Evolutionary conservation across 352 stramenopile species (phyloP), one percentile per base, ranked within the genome.

Genomic region (Aphanomyces invadans): DNA sequence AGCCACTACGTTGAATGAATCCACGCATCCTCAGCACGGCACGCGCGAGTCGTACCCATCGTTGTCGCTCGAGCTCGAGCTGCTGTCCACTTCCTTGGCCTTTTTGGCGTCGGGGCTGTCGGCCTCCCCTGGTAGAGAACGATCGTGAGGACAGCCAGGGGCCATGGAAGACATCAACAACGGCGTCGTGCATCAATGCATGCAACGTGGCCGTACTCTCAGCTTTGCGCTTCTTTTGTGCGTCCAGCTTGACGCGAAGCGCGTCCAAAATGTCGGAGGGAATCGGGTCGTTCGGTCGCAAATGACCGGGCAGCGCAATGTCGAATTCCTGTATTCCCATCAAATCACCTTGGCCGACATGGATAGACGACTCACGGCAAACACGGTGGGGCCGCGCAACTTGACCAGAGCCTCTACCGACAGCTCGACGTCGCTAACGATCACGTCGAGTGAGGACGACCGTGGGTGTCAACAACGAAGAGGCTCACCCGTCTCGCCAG

Each of bases 301-400:
- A 89, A 9, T 76, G 70, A 33, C 88, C 80, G 0, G 81, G 81
- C 46, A 92, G 63, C 19, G 74, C 77, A 29, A 92, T 87, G 26
- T 79, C 82, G 39, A 90, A 78, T 45, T 90, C 84, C 77, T 87
- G 69, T 2, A 66, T 17, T 21, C 11, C 10, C 31, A 28, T 45
- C 19, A 44, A 12, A 49, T 10, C 56, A 10, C 23, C 9, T 12
- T 55, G 9, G 12, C 1, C 57, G 46, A 33, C 25, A 49, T 51
- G 53, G 11, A 21, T 52, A 25, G 12, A 11, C 1, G 15, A 70
- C 68, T 25, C 73, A 86, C 78, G 33, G 77, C 76, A 55, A 92
- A 89, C 42, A 89, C 88, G 65, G 71, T 83, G 19, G 79, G 79
- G 25, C 84, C 84, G 77, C 90, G 89, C 71, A 90, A 89, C 62